Conservation (phyloP, 2,329 filamentous ascomycete species). For the Zarea fungicola region DNA sequence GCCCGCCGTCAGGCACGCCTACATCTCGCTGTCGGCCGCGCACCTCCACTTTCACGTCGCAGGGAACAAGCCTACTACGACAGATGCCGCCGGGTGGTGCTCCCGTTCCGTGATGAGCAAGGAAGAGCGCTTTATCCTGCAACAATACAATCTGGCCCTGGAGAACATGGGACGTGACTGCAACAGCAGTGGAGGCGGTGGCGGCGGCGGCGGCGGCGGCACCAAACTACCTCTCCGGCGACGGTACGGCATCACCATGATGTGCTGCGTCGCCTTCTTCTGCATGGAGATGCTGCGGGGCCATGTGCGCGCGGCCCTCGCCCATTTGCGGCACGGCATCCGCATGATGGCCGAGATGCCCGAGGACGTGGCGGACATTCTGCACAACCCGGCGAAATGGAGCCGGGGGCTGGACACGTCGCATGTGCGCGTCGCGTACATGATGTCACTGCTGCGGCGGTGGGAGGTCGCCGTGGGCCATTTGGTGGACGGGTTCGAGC, state of each 20-base stretch:
- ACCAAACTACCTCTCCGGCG: slow-evolving; percentile 11
- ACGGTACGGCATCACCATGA: slow-evolving; percentile 22
- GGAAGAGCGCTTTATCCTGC: slow-evolving; percentile 32
- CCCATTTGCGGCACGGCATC: slow-evolving; percentile 26
- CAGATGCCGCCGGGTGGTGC: no score
- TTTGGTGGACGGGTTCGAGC: slow-evolving; percentile 18
- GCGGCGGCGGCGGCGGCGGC: no score
- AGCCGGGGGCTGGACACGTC: slow-evolving; percentile 13
- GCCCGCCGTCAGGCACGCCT: slow-evolving; percentile 27
- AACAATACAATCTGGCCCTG: slow-evolving; percentile 34
- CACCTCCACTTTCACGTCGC: slow-evolving; percentile 22
- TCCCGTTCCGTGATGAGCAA: slow-evolving; percentile 20
- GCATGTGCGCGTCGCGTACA: slow-evolving; percentile 18
- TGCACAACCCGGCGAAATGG: slow-evolving; percentile 17
- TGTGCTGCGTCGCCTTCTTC: slow-evolving; percentile 29
- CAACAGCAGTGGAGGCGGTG: no score
- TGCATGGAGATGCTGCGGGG: slow-evolving; percentile 26
- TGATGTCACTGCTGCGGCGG: slow-evolving; percentile 19
- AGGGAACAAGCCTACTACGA: slow-evolving; percentile 13
- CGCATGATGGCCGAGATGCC: slow-evolving; percentile 26
- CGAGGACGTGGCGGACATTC: slow-evolving; percentile 16
- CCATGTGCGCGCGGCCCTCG: slow-evolving; percentile 21
- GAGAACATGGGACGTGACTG: slow-evolving; percentile 22
- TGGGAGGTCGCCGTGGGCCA: slow-evolving; percentile 20
- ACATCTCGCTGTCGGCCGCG: slow-evolving; percentile 30